Evolutionary conservation across 805 yeast species (phyloP).

Genomic region (Metschnikowia similis): DNA sequence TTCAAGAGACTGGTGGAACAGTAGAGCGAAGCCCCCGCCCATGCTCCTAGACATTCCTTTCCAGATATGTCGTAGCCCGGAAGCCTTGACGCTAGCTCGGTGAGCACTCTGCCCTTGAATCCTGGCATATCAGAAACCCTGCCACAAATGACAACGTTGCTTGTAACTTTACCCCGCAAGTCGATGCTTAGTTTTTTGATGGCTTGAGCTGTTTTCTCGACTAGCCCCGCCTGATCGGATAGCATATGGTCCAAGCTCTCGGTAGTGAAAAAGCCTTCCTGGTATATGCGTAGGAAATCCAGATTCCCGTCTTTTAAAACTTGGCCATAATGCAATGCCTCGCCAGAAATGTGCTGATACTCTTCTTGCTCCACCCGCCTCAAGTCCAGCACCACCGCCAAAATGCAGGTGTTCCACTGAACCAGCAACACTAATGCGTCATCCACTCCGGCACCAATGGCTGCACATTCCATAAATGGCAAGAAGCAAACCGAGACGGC

Average conservation of each 20-base stretch:
- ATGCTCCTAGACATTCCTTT: conserved; percentile 14
- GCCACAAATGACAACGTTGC: conserved; percentile 13
- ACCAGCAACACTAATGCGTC: conserved; percentile 12
- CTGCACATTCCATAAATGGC: conserved; percentile 11
- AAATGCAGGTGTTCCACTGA: conserved; percentile 12
- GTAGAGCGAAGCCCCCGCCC: conserved; percentile 18
- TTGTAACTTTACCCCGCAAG: conserved; percentile 7
- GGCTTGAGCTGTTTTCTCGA: conserved; percentile 1
- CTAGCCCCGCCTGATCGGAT: neutral
- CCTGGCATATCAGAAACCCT: conserved; percentile 4
- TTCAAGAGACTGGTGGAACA: conserved; percentile 16
- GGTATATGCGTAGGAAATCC: neutral
- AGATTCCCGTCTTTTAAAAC: neutral
- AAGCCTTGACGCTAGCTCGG: conserved; percentile 4
- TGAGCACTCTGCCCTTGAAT: conserved; percentile 7
- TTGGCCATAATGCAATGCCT: conserved; percentile 9
- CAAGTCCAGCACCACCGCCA: conserved; percentile 10
- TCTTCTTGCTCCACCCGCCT: conserved; percentile 5
- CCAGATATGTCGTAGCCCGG: conserved; percentile 6
- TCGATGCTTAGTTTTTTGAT: conserved; percentile 8
- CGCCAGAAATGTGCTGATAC: conserved; percentile 8
- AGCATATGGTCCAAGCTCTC: neutral
- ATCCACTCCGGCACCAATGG: conserved; percentile 12
- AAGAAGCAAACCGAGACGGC: conserved; percentile 13
- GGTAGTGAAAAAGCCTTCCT: neutral